Percentiles rank a stretch among this genome's conserved stretches.
phyloP scores from a whole-genome alignment of 1,139 yeast species.

The Geotrichum klebahnii region DNA sequence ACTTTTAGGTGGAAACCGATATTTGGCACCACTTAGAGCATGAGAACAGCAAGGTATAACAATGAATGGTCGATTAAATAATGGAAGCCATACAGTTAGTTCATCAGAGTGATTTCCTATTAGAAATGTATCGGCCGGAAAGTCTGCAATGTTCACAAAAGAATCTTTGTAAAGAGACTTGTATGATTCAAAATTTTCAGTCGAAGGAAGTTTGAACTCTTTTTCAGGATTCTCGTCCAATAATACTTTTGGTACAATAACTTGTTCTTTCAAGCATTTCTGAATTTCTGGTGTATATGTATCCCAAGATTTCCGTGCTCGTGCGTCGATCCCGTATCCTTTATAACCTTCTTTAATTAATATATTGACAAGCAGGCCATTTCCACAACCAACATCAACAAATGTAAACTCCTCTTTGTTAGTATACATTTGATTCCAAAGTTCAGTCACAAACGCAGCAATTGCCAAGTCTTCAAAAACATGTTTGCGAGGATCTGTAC shows the following conservation, averaged over 20 bases:
- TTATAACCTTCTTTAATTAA: constrained; percentile 71
- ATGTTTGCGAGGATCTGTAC: constrained; percentile 91
- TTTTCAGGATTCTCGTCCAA: constrained; percentile 60
- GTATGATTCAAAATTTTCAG: constrained; percentile 11
- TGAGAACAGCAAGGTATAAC: constrained; percentile 97
- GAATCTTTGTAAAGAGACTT: constrained; percentile 49
- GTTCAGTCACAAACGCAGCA: constrained; percentile 89
- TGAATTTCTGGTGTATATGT: constrained; percentile 63
- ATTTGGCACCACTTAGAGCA: constrained; percentile 68
- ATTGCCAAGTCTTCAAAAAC: constrained; percentile 95
- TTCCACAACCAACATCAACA: constrained; percentile 93
- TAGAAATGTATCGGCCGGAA: constrained; percentile 66
- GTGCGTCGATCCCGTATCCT: constrained; percentile 86
- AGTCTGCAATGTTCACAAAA: constrained; percentile 62
- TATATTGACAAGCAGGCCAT: constrained; percentile 78
- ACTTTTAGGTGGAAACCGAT: constrained; percentile 52
- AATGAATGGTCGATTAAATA: constrained; percentile 78
- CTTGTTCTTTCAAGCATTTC: constrained; percentile 60
- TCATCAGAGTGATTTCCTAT: constrained; percentile 97
- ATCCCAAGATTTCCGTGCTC: constrained; percentile 84
- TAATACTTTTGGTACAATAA: constrained; percentile 69
- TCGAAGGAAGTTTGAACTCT: constrained; percentile 12
- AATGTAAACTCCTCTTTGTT: constrained; percentile 55
- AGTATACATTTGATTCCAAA: constrained; percentile 66
- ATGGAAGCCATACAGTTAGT: constrained; percentile 91